phyloP scores from a whole-genome alignment of 139 green algal species.

The Penium margaritaceum region DNA sequence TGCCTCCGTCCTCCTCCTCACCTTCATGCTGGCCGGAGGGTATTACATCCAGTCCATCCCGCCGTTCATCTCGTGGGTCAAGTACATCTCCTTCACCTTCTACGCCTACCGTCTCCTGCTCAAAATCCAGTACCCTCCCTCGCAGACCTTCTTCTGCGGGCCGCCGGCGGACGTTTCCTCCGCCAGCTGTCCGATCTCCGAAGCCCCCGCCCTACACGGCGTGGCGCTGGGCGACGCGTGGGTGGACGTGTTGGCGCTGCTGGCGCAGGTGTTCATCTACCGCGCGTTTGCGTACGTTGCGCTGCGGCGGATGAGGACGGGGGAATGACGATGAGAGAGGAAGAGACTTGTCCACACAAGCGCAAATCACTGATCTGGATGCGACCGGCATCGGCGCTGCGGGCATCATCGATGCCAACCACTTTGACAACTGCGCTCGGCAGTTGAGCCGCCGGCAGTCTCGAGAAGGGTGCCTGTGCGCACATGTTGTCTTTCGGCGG shows the following conservation, averaged over 20 bases:
- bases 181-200: background rate
- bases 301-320: slow-evolving; percentile 23
- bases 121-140: slow-evolving; percentile 18
- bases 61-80: slow-evolving; percentile 56
- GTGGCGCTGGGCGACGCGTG: background rate
- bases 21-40: slow-evolving; percentile 20
- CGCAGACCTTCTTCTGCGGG: slow-evolving; percentile 7
- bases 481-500: too few species aligned
- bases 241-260: background rate
- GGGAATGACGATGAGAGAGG: too few species aligned
- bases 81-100: slow-evolving; percentile 57
- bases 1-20: background rate
- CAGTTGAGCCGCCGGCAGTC: too few species aligned
- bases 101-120: slow-evolving; percentile 44
- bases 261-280: slow-evolving; percentile 12
- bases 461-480: too few species aligned
- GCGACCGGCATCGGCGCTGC: too few species aligned
- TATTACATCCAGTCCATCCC: slow-evolving; percentile 53
- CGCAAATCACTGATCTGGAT: slow-evolving; percentile 6
- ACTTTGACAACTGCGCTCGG: too few species aligned
- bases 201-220: background rate
- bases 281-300: slow-evolving; percentile 3
- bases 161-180: background rate
- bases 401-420: too few species aligned
- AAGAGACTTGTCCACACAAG: too few species aligned